Conservation (phyloP, 2,329 filamentous ascomycete genomes). For the Acarospora socialis region DNA sequence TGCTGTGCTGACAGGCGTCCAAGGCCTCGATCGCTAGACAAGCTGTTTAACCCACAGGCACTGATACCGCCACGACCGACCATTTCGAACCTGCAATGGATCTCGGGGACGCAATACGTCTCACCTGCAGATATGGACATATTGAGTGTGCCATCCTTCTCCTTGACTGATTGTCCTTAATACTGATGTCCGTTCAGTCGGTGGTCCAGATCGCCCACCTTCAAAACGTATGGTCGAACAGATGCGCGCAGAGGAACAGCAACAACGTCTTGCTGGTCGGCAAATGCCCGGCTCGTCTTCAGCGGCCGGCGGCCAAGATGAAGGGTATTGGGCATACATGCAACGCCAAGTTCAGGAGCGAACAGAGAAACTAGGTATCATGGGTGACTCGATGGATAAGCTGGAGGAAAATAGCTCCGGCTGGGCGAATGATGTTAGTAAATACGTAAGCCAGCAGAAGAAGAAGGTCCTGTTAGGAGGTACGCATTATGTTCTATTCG, state of each 20-base stretch:
- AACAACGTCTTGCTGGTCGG: slow-evolving; percentile 26
- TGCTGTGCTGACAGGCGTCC: background rate
- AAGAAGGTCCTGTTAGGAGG: slow-evolving; percentile 63
- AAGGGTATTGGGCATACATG: slow-evolving; percentile 63
- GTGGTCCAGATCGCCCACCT: slow-evolving; percentile 72
- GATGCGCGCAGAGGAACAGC: slow-evolving; percentile 57
- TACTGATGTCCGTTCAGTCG: slow-evolving; percentile 35
- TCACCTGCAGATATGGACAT: slow-evolving; percentile 78
- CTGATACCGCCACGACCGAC: slow-evolving; percentile 68
- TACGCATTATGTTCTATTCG: slow-evolving; percentile 15
- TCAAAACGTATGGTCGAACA: slow-evolving; percentile 81
- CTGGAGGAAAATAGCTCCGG: slow-evolving; percentile 66
- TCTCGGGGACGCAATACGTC: slow-evolving; percentile 84
- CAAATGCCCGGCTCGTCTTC: slow-evolving; percentile 19
- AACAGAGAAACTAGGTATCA: slow-evolving; percentile 71
- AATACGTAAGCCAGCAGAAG: slow-evolving; percentile 80
- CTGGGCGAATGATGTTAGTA: slow-evolving; percentile 79
- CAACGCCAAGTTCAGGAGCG: slow-evolving; percentile 76
- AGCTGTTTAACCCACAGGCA: slow-evolving; percentile 63
- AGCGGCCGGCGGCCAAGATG: slow-evolving; percentile 35
- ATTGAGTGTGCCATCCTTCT: slow-evolving; percentile 38
- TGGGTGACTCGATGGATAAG: slow-evolving; percentile 73
- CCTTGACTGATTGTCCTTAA: background rate
- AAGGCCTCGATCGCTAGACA: slow-evolving; percentile 47
- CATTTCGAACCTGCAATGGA: slow-evolving; percentile 93